These are phyloP conservation scores for Boletus reticuloceps DNA, from an alignment of 768 basidiomycete species.

Conservation along the genomic window DNA sequence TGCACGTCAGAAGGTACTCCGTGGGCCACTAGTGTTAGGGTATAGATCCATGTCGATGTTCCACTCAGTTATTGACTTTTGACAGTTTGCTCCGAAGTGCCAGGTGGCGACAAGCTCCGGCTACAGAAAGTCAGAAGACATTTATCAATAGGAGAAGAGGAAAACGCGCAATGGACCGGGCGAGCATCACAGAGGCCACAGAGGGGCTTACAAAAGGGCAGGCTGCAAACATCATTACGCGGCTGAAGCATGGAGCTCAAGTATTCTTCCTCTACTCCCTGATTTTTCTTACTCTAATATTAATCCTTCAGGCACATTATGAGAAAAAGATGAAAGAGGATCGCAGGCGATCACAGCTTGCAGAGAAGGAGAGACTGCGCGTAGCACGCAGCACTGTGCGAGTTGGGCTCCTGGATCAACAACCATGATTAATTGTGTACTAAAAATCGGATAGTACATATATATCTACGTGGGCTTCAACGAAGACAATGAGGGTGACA, in stretches of 20 bases:
- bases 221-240: conserved; percentile 75
- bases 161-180: conserved; percentile 23
- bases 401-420: conserved; percentile 52
- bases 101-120: conserved; percentile 60
- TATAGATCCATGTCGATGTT: conserved; percentile 26
- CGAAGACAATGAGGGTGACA: conserved; percentile 59
- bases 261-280: conserved; percentile 34
- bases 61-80: conserved; percentile 1
- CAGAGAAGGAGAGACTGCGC: conserved; percentile 50
- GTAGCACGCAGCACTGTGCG: conserved; percentile 52
- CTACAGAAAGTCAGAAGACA: conserved; percentile 57
- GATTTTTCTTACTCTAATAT: not conserved
- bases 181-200: conserved; percentile 28
- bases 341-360: conserved; percentile 33
- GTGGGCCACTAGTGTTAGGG: conserved; percentile 49
- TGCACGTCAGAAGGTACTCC: conserved; percentile 52
- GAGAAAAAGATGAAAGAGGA: conserved; percentile 48
- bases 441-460: too few relatives aligned
- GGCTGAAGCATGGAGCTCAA: conserved; percentile 73
- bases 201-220: conserved; percentile 67
- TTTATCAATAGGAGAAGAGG: conserved; percentile 55
- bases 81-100: conserved; percentile 60
- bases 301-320: conserved; percentile 45
- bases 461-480: conserved; percentile 5
- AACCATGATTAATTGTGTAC: not conserved